Percentiles rank a stretch among this genome's conserved stretches.
Evolutionary conservation across 257 asterid genomes (phyloP).

Genomic region (Solanum pimpinellifolium): DNA sequence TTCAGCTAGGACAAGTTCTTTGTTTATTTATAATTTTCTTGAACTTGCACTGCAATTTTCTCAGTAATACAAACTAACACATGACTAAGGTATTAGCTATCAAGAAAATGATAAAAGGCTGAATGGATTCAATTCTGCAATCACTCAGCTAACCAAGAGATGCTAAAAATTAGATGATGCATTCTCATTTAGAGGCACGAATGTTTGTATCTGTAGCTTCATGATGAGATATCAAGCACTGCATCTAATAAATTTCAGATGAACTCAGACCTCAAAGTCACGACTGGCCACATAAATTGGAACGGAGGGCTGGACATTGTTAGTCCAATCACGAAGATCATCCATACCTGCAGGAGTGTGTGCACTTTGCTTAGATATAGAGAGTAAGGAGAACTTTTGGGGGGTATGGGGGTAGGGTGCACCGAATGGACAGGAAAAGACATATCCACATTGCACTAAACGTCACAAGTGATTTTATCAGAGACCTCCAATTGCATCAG

Average conservation of each 20-base stretch:
- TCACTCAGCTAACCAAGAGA: neutral
- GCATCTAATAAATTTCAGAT: neutral
- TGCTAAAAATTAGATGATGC: neutral
- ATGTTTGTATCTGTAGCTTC: neutral
- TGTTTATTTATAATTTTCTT: neutral
- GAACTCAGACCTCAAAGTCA: conserved; percentile 71
- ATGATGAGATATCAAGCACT: neutral
- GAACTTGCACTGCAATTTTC: neutral
- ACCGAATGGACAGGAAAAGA: neutral
- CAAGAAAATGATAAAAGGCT: neutral
- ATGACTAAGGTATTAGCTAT: neutral
- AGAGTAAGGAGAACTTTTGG: neutral
- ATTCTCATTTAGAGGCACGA: neutral
- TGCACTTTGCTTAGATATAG: neutral
- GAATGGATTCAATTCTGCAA: neutral
- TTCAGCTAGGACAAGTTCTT: neutral
- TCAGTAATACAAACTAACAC: neutral
- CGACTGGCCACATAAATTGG: conserved; percentile 90
- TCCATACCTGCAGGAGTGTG: conserved; percentile 57
- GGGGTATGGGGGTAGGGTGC: neutral
- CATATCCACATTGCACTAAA: neutral
- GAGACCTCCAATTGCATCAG: conserved; percentile 99
- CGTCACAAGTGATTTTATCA: conserved; percentile 1
- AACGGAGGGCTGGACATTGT: conserved; percentile 73
- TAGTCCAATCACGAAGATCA: conserved; percentile 99